These are phyloP conservation scores for Aureobasidium sp. DNA, from an alignment of 2,329 filamentous ascomycete genomes.

Conservation along the genomic window DNA sequence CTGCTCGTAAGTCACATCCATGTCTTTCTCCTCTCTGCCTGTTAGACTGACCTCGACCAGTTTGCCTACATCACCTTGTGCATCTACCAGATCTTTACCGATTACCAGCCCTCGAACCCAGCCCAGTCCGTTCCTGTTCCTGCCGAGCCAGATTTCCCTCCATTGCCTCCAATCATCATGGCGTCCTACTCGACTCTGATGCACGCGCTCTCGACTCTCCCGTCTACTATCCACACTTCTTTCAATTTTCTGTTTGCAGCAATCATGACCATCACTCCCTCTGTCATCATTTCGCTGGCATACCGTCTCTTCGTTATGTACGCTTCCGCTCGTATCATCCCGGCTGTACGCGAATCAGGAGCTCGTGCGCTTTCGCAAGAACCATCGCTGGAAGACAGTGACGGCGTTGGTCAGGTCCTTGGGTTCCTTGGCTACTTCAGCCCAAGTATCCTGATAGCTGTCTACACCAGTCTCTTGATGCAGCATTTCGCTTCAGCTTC, in stretches of 20 bases:
- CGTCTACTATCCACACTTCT: slow-evolving; percentile 72
- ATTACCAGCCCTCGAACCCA: slow-evolving; percentile 75
- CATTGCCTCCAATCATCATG: slow-evolving; percentile 97
- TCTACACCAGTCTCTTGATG: slow-evolving; percentile 91
- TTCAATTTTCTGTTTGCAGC: slow-evolving; percentile 85
- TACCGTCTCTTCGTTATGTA: slow-evolving; percentile 96
- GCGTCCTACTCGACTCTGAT: slow-evolving; percentile 91
- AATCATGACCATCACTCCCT: slow-evolving; percentile 90
- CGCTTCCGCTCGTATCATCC: slow-evolving; percentile 90
- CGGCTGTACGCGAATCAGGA: slow-evolving; percentile 80
- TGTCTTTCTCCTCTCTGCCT: neutral
- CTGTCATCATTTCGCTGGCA: slow-evolving; percentile 87
- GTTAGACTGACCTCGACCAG: slow-evolving; percentile 21
- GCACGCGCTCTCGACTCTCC: slow-evolving; percentile 75
- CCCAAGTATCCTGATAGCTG: slow-evolving; percentile 86
- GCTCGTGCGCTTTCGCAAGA: slow-evolving; percentile 77
- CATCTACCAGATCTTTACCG: slow-evolving; percentile 98
- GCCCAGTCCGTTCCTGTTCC: slow-evolving; percentile 45
- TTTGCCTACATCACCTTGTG: slow-evolving; percentile 98
- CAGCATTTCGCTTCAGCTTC: slow-evolving; percentile 83
- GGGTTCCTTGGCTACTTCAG: slow-evolving; percentile 89
- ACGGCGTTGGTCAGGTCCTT: slow-evolving; percentile 71
- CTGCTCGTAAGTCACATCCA: slow-evolving; percentile 50
- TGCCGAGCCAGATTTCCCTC: slow-evolving; percentile 80
- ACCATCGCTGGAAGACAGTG: slow-evolving; percentile 71